Conservation (phyloP, 305 asterid species). For the Fraxinus greggii region DNA sequence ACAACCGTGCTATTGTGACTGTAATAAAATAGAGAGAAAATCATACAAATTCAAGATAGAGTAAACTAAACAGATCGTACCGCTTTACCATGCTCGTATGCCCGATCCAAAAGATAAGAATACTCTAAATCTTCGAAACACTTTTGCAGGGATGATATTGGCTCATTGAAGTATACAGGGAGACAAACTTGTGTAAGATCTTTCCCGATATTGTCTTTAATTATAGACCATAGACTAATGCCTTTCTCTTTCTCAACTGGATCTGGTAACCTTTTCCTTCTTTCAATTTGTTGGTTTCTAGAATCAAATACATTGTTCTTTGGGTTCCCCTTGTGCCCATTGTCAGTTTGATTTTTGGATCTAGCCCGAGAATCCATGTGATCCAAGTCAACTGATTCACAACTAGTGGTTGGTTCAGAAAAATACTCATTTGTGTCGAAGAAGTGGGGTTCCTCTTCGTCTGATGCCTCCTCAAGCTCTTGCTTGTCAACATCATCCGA, state of each 20-base stretch:
- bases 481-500: slow-evolving; percentile 90
- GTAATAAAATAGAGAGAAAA: not conserved
- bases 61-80: slow-evolving; percentile 41
- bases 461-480: slow-evolving; percentile 86
- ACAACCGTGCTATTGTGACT: not conserved
- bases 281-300: slow-evolving; percentile 41
- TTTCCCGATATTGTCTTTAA: slow-evolving; percentile 94
- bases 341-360: slow-evolving; percentile 31
- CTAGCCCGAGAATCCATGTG: slow-evolving; percentile 34
- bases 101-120: slow-evolving; percentile 82
- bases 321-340: slow-evolving; percentile 21
- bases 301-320: slow-evolving; percentile 21
- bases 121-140: slow-evolving; percentile 92
- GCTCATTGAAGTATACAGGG: slow-evolving; percentile 95
- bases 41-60: slow-evolving; percentile 3
- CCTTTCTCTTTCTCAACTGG: slow-evolving; percentile 91
- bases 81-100: slow-evolving; percentile 83
- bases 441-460: slow-evolving; percentile 72
- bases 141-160: slow-evolving; percentile 83
- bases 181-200: slow-evolving; percentile 90
- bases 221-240: slow-evolving; percentile 90
- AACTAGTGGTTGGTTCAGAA: slow-evolving; percentile 38
- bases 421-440: slow-evolving; percentile 69
- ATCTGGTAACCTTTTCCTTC: slow-evolving; percentile 82
- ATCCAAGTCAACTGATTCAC: slow-evolving; percentile 38